Percentiles rank a stretch among this genome's conserved stretches.
Evolutionary conservation across 192 early-diverging fungal genomes (phyloP).

Genomic region (Backusella australiensis): DNA sequence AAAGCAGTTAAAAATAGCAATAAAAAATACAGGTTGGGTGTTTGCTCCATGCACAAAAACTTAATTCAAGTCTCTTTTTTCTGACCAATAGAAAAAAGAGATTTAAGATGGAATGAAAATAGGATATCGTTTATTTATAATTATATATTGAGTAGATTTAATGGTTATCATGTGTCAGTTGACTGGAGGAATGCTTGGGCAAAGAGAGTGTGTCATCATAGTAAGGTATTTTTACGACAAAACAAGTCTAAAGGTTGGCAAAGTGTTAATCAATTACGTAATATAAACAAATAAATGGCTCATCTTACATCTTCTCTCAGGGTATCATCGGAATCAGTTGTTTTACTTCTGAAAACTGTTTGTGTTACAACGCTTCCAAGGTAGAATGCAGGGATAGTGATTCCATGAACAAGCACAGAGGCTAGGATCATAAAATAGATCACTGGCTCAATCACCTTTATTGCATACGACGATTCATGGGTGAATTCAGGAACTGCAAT

Average conservation of each 20-base stretch:
- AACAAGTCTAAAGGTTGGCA: not conserved
- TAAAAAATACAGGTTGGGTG: not conserved
- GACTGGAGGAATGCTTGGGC: not conserved
- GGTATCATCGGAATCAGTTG: not conserved
- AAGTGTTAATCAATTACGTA: not conserved
- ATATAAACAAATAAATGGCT: not conserved
- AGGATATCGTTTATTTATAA: not conserved
- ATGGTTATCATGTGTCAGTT: not conserved
- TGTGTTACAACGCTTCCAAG: slow-evolving; percentile 40
- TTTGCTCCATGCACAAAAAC: not conserved
- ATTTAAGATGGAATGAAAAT: not conserved
- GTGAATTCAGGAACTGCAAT: slow-evolving; percentile 19
- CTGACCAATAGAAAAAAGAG: not conserved
- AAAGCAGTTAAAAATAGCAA: not conserved
- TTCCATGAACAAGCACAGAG: slow-evolving; percentile 78
- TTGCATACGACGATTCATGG: slow-evolving; percentile 16
- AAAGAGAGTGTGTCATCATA: not conserved
- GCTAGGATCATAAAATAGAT: slow-evolving; percentile 70
- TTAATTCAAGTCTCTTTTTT: not conserved
- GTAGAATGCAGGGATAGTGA: slow-evolving; percentile 71
- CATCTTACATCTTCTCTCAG: not conserved
- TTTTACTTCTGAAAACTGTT: slow-evolving; percentile 12
- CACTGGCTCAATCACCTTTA: slow-evolving; percentile 46
- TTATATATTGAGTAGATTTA: not conserved
- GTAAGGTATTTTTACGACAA: not conserved